A percentile compares a stretch with the other conserved stretches of the same genome.
Conservation (phyloP, 331 rosid species). For the Telfairia occidentalis region DNA sequence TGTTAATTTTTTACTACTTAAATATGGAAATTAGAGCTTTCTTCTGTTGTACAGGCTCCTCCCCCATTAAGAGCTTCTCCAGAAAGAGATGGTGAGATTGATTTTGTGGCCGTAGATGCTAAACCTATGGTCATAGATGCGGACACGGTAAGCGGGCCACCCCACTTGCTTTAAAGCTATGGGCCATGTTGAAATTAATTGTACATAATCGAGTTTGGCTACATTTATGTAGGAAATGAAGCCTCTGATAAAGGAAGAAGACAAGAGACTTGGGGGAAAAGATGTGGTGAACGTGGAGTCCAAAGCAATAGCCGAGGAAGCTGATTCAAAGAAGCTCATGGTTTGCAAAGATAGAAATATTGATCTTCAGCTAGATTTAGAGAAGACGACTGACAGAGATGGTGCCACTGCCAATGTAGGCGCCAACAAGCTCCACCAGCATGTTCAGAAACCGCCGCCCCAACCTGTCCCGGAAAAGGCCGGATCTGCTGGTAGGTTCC, state of each 20-base stretch:
- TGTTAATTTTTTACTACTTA: neutral
- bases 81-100: conserved; percentile 53
- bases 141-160: conserved; percentile 61
- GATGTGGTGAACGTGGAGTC: conserved; percentile 36
- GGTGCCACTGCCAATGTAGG: conserved; percentile 21
- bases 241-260: conserved; percentile 45
- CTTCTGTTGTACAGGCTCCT: conserved; percentile 45
- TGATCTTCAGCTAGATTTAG: conserved; percentile 63
- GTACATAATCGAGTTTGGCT: conserved; percentile 6
- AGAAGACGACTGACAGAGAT: conserved; percentile 44
- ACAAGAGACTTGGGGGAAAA: conserved; percentile 33
- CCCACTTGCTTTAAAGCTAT: conserved; percentile 6
- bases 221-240: conserved; percentile 48
- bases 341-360: conserved; percentile 35
- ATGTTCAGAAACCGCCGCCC: conserved; percentile 33
- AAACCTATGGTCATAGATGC: conserved; percentile 37
- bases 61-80: conserved; percentile 75
- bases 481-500: conserved; percentile 24
- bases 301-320: conserved; percentile 35
- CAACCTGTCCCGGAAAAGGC: conserved; percentile 38
- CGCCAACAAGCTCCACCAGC: conserved; percentile 43
- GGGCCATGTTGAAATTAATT: conserved; percentile 7
- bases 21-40: neutral
- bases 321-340: conserved; percentile 31
- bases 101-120: conserved; percentile 43